Percentiles rank a stretch among this genome's conserved stretches.
Evolutionary conservation across 2,329 filamentous ascomycete species (phyloP).

Genomic region (Sclerotinia glacialis): DNA sequence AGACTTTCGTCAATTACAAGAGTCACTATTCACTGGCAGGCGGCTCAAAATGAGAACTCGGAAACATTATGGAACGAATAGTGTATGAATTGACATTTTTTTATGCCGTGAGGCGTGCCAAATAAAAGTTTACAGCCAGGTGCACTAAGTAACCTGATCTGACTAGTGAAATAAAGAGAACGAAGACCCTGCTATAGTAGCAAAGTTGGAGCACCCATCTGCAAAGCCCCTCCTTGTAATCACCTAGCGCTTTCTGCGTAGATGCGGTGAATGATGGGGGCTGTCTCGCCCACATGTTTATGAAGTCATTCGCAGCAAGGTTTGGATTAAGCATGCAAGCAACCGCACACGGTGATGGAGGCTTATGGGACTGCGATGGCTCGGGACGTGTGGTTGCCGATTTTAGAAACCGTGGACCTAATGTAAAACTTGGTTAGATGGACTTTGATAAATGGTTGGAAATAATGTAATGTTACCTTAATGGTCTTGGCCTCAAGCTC

Average conservation of each 20-base stretch:
- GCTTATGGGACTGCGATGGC: constrained; percentile 8
- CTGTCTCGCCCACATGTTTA: neutral
- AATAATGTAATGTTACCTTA: constrained; percentile 59
- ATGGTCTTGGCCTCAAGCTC: constrained; percentile 95
- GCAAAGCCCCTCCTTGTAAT: constrained; percentile 8
- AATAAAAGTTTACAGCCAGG: constrained; percentile 12
- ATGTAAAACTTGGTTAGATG: constrained; percentile 10
- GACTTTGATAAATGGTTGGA: constrained; percentile 13
- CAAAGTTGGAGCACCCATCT: constrained; percentile 17
- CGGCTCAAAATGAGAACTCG: constrained; percentile 1
- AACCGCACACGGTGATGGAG: constrained; percentile 5
- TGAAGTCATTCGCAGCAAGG: neutral
- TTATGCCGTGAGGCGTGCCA: neutral
- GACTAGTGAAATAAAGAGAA: constrained; percentile 17
- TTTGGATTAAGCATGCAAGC: constrained; percentile 5
- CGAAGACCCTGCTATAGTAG: constrained; percentile 7
- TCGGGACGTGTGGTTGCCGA: constrained; percentile 28
- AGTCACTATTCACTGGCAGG: neutral
- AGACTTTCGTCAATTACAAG: constrained; percentile 16
- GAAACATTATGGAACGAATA: neutral
- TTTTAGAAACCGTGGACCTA: constrained; percentile 63
- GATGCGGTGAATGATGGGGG: constrained; percentile 41
- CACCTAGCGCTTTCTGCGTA: constrained; percentile 33
- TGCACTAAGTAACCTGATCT: constrained; percentile 7
- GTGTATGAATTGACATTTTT: constrained; percentile 5